Evolutionary conservation across 768 basidiomycete species (phyloP).

Genomic region (Hygrophoropsis aurantiaca): DNA sequence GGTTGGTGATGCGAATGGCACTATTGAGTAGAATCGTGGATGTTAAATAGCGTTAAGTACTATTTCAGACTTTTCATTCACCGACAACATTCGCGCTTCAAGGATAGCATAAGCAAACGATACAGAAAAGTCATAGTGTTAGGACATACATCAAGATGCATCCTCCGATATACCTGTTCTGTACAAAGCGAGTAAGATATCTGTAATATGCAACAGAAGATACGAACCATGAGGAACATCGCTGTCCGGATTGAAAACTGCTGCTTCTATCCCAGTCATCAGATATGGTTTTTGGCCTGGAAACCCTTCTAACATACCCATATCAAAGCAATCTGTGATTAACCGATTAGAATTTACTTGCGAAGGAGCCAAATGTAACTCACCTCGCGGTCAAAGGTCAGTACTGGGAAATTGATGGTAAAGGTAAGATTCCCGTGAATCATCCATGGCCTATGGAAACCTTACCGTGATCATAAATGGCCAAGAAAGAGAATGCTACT

Average conservation of each 20-base stretch:
- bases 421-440: not conserved
- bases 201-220: too few species aligned
- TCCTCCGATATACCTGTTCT: slow-evolving; percentile 4
- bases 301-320: not conserved
- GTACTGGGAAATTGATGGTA: not conserved
- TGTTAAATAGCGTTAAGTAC: not conserved
- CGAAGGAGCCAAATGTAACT: not conserved
- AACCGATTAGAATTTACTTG: not conserved
- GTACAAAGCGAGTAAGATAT: not conserved
- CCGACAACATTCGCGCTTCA: not conserved
- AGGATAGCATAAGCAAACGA: not conserved
- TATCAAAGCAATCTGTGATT: not conserved
- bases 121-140: not conserved
- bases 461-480: slow-evolving; percentile 6
- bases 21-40: not conserved
- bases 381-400: slow-evolving; percentile 6
- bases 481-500: slow-evolving; percentile 1
- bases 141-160: slow-evolving; percentile 1
- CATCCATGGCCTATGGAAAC: too few species aligned
- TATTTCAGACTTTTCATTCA: not conserved
- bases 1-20: not conserved
- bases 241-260: not conserved
- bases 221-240: slow-evolving; percentile 1
- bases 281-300: not conserved
- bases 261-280: not conserved